Evolutionary conservation across 495 filamentous ascomycete genomes (phyloP).

Genomic region (Xeromyces bisporus): DNA sequence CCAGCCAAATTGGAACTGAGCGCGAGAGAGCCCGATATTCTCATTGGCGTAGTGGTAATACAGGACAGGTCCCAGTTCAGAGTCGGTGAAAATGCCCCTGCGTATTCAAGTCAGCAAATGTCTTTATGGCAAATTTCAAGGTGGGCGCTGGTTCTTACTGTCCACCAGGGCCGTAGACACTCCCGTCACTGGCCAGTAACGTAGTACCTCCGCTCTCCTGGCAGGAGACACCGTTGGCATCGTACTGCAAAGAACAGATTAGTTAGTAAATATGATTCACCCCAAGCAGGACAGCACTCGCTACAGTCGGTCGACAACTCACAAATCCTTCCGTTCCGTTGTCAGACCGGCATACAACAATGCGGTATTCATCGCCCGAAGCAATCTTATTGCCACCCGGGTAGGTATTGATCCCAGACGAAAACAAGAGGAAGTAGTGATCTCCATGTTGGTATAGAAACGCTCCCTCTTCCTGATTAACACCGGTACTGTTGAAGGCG

Average conservation of each 20-base stretch:
- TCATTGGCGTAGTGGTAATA: slow-evolving; percentile 63
- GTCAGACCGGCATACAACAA: slow-evolving; percentile 46
- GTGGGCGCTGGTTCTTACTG: too few relatives aligned
- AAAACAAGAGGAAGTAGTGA: slow-evolving; percentile 60
- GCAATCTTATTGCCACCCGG: slow-evolving; percentile 35
- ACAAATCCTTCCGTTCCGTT: slow-evolving; percentile 40
- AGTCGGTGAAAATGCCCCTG: slow-evolving; percentile 34
- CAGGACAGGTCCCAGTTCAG: slow-evolving; percentile 35
- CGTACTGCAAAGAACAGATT: slow-evolving; percentile 27
- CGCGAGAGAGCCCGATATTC: slow-evolving; percentile 44
- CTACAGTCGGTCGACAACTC: too few relatives aligned
- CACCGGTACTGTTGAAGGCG: slow-evolving; percentile 35
- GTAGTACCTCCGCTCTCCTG: slow-evolving; percentile 44
- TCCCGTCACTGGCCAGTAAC: slow-evolving; percentile 43
- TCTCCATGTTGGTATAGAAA: slow-evolving; percentile 38
- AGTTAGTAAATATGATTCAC: slow-evolving; percentile 2
- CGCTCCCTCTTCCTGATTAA: slow-evolving; percentile 40
- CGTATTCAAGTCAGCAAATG: too few relatives aligned
- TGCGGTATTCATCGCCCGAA: slow-evolving; percentile 49
- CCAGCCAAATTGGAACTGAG: slow-evolving; percentile 50
- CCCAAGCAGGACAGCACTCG: too few relatives aligned
- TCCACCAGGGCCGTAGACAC: slow-evolving; percentile 58
- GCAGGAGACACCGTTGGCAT: slow-evolving; percentile 40
- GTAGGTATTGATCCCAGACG: slow-evolving; percentile 48
- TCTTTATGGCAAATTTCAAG: too few relatives aligned